Evolutionary conservation across 148 eudicot species (phyloP), one percentile per base, ranked within the genome.

Genomic region (Spergularia bocconei): DNA sequence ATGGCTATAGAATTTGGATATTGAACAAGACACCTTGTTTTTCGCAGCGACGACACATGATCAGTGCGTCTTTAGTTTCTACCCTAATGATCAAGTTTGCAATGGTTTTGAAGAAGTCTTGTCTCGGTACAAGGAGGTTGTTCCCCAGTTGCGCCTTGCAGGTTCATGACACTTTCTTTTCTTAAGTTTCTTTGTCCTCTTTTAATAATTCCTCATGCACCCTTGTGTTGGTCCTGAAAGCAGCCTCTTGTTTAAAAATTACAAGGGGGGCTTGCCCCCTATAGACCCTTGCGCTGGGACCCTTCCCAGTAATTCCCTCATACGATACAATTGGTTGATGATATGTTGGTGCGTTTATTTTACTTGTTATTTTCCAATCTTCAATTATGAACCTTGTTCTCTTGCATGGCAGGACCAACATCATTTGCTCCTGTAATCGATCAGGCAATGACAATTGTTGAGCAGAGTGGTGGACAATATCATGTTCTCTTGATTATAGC

Each of bases 391-490:
- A 48, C 6, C 38, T 16, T 50, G n/a, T 52, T 2, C 73, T 33
- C 39, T 60, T 54, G 33, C 64, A 71, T 76, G 77, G 63, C 79
- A 93, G 98, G 97, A 53, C 98, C 98, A 36, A 95, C 98, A 50
- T 95, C 99, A 58, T 95, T 95, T 86, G 94, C 97, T 60, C 99
- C 99, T 25, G 70, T 92, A 48, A 90, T 95, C 75, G 97, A 95
- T 83, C 89, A 81, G 91, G 99, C 99, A 71, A 88, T 77, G 89
- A 95, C 96, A 23, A 90, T 92, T 71, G 97, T 92, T 67, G 97
- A 95, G 81, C 85, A 88, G 79, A 95, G 92, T 85, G 91, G 91
- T 56, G 99, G 99, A 33, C 99, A 95, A 75, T 95, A 95, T 78
- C 99, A 95, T 82, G 99, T 95, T 71, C 72, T 95, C 50, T 55